Conservation (phyloP, 108 stramenopile species). For the Nitzschia putrida region DNA sequence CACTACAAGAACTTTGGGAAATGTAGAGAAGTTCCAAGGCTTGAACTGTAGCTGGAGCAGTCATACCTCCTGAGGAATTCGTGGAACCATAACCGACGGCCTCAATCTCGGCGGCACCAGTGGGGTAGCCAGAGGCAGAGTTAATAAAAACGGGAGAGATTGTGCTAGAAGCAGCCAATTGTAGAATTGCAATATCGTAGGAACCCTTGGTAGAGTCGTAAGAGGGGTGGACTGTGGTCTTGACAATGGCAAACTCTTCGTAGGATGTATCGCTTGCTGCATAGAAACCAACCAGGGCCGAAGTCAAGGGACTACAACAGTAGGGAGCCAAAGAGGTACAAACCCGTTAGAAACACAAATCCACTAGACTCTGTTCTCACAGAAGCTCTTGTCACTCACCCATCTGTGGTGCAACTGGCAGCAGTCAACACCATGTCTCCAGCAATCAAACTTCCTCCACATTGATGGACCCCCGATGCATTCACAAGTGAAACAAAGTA, state of each 20-base stretch:
- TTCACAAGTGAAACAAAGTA: constrained; percentile 1
- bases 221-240: neutral
- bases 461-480: neutral
- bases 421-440: constrained; percentile 31
- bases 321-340: neutral
- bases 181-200: constrained; percentile 2
- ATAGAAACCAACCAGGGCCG: neutral
- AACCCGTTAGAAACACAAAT: too few relatives aligned
- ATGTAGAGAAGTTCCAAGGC: neutral
- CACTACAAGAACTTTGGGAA: neutral
- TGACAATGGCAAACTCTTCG: neutral
- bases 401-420: constrained; percentile 41
- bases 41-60: neutral
- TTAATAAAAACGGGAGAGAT: neutral
- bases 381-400: neutral
- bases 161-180: neutral
- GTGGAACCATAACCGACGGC: neutral
- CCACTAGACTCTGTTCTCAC: neutral
- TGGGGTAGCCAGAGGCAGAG: neutral
- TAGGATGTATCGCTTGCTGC: neutral
- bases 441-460: constrained; percentile 28
- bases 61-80: neutral
- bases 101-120: neutral
- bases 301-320: neutral
- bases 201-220: neutral